Base-by-base conservation (phyloP, 2,329 filamentous ascomycete species). In the Paecilomyces variotii region DNA sequence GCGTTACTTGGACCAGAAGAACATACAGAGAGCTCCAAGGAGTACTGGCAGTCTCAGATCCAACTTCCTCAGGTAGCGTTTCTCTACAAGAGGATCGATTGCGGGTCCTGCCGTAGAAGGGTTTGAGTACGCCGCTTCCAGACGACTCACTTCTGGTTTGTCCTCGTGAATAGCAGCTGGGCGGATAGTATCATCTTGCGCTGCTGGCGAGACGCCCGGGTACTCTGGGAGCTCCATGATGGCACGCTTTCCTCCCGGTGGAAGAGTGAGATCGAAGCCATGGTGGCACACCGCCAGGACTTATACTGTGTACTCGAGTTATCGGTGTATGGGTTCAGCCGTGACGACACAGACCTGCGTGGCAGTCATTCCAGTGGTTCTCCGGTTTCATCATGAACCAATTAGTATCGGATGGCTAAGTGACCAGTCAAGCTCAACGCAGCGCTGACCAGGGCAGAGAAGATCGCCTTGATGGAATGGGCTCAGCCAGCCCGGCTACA, bases 1-100 rank as follows among this genome's bases (percentile, higher is more conserved):
- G 11, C 7, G 28, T 49, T 11, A 11, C 28, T 61, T 28, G 24
- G 28, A n/a, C 25, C 10, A 54, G 7, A 11, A 19, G 57, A 70
- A 60, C 71, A 60, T 71, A 77, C 75, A 77, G 58, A 77, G 66
- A 56, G 74, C 75, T 2, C 64, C 73, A 55, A 75, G 61, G 27
- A 76, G 62, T 0, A 68, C 69, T 3, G 72, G 72, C 19, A 76
- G 63, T 34, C 68, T 65, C 56, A 58, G 61, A 55, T 76, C 74
- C 56, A 76, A 53, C 59, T 76, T 76, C 11, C 69, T 66, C 52
- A 76, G 55, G 2, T 76, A 64, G 12, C 69, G 68, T 28, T 64
- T 64, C 60, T 76, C 74, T 25, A 75, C 34, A 27, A 63, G 66
- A 9, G 72, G 71, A 54, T 76, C 71, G 54, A 76, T 72, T 2